Evolutionary conservation across 2,329 filamentous ascomycete species (phyloP).

Genomic region (Lasiodiplodia gonubiensis): DNA sequence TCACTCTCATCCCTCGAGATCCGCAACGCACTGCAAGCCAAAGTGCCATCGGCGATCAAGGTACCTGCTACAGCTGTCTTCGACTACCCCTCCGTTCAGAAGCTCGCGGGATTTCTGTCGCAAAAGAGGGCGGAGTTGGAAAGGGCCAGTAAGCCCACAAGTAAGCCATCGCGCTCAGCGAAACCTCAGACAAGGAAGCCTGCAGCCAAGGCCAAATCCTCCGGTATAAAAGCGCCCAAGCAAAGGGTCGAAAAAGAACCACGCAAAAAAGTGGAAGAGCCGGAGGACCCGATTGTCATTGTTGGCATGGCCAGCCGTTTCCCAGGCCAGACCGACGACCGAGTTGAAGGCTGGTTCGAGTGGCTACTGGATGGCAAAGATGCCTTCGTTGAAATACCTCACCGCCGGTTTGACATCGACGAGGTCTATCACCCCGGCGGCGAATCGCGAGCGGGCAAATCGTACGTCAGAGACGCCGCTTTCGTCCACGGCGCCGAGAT

Average conservation of each 20-base stretch:
- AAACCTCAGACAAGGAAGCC: no score
- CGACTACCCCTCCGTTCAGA: not conserved
- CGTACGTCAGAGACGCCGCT: constrained; percentile 37
- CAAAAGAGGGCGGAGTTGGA: not conserved
- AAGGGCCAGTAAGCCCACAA: no score
- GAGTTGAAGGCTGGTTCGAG: constrained; percentile 40
- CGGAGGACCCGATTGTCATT: constrained; percentile 44
- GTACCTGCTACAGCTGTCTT: not conserved
- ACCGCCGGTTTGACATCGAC: constrained; percentile 41
- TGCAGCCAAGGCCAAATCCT: no score
- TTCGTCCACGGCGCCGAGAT: constrained; percentile 38
- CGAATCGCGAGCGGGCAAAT: constrained; percentile 33
- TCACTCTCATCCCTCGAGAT: not conserved
- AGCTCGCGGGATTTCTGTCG: not conserved
- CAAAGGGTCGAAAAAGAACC: no score
- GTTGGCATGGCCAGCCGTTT: constrained; percentile 46
- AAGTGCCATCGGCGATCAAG: not conserved
- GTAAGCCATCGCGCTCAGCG: no score
- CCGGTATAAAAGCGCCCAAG: no score
- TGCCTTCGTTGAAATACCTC: constrained; percentile 39
- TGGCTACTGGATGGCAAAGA: constrained; percentile 38
- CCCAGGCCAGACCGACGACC: constrained; percentile 35
- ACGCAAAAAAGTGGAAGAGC: not conserved
- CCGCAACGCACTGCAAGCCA: not conserved
- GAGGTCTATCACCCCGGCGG: constrained; percentile 36